Base-by-base conservation (phyloP, 208 protist species). In the Acanthamoeba lenticulata region DNA sequence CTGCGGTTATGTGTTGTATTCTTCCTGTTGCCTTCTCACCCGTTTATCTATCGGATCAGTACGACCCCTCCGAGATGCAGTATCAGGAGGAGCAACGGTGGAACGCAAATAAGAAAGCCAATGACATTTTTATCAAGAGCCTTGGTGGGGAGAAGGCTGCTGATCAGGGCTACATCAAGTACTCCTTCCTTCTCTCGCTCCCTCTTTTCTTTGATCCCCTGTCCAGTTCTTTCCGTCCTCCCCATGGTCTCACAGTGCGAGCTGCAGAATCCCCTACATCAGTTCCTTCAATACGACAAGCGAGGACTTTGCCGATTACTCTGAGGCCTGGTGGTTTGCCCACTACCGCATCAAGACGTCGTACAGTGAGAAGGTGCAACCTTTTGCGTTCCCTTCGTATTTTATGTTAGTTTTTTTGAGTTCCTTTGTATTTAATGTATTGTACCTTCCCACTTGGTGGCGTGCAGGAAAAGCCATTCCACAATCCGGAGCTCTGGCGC, bases 401-500 rank as follows among this genome's bases (percentile, higher is more conserved):
- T n/a, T n/a, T n/a, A n/a, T n/a, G 45, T 15, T 55, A 55, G 47
- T 19, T 55, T 55, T 9, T 9, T 19, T 55, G 15, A 55, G 15
- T 1, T 19, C 47, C 1, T 55, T 1, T 55, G 47, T 19, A 19
- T 19, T 9, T 55, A 9, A 24, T 55, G 47, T n/a, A n/a, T n/a
- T n/a, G n/a, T n/a, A n/a, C n/a, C 47, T 19, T 55, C 45, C 21
- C 21, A 9, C 60, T 69, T n/a, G 19, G 27, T 15, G 11, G 32
- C 47, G 21, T 17, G 15, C 34, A 88, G 77, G 1, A 1, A 9
- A 0, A 88, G 77, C 40, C 40, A 36, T 60, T 88, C 29, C 77
- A 88, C 34, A 55, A 88, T 27, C 77, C 77, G 27, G n/a, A 88
- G 0, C 47, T 88, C 21, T 88, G 77, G 77, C 40, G 77, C 40